phyloP scores from a whole-genome alignment of 1,284 basidiomycete genomes.

The Heterobasidion occidentale region DNA sequence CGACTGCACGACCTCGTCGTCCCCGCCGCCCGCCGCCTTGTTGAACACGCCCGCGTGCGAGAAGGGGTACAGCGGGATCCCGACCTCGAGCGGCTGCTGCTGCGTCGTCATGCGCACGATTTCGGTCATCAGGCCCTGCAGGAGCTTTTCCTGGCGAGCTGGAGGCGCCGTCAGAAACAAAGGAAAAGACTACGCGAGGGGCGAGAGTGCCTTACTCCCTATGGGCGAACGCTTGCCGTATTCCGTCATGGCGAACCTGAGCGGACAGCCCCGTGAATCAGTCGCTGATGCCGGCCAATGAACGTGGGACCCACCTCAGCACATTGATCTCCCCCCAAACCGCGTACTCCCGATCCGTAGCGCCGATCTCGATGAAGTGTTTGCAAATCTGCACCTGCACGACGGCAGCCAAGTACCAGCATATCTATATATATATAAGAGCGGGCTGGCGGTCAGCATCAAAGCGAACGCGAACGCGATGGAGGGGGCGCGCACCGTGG shows the following conservation, averaged over 20 bases:
- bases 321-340: conserved; percentile 83
- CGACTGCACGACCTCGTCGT: conserved; percentile 11
- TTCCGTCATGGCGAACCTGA: conserved; percentile 70
- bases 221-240: conserved; percentile 76
- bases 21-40: conserved; percentile 16
- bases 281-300: not conserved
- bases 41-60: conserved; percentile 59
- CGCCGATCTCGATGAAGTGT: conserved; percentile 70
- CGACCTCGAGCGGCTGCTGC: conserved; percentile 67
- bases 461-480: not conserved
- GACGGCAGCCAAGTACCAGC: conserved; percentile 81
- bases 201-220: conserved; percentile 47
- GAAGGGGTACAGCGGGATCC: conserved; percentile 72
- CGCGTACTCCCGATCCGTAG: conserved; percentile 59
- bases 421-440: conserved; percentile 58
- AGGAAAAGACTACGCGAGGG: conserved; percentile 1
- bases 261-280: no score
- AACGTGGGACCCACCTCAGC: conserved; percentile 40
- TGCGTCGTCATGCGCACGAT: conserved; percentile 76
- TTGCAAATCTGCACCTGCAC: conserved; percentile 80
- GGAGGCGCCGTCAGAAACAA: conserved; percentile 7
- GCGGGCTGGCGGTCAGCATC: not conserved
- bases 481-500: conserved; percentile 44
- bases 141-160: conserved; percentile 72
- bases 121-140: conserved; percentile 78